Conservation (phyloP, 2,329 filamentous ascomycete species). For the Clarireedia paspali region DNA sequence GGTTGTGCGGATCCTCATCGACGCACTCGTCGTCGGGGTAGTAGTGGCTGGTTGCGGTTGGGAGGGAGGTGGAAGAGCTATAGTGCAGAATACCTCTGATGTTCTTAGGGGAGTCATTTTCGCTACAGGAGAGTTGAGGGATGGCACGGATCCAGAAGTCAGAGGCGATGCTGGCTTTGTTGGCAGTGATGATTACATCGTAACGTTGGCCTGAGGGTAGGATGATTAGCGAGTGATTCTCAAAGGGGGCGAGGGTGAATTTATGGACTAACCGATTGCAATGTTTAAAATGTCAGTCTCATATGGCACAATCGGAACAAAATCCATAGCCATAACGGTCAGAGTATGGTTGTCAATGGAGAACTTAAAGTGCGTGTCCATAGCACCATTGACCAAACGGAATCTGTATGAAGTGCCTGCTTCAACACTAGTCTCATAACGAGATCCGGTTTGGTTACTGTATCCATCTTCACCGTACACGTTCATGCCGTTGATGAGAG, state of each 20-base stretch:
- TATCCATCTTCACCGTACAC: constrained; percentile 8
- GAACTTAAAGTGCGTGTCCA: constrained; percentile 38
- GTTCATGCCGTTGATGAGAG: constrained; percentile 22
- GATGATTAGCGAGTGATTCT: not conserved
- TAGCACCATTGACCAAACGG: constrained; percentile 37
- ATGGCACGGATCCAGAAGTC: constrained; percentile 53
- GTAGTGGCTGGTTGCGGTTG: constrained; percentile 21
- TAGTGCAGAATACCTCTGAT: constrained; percentile 40
- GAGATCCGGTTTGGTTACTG: constrained; percentile 7
- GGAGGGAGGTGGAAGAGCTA: constrained; percentile 34
- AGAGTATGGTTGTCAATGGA: constrained; percentile 42
- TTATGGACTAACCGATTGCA: constrained; percentile 35
- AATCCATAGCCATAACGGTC: constrained; percentile 56
- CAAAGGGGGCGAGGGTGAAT: not conserved
- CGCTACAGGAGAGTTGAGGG: constrained; percentile 45
- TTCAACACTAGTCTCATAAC: constrained; percentile 29
- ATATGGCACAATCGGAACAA: constrained; percentile 31
- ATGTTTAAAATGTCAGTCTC: constrained; percentile 42
- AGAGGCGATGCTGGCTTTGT: constrained; percentile 31
- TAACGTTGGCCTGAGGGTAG: constrained; percentile 33
- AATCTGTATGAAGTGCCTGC: constrained; percentile 36
- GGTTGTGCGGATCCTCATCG: constrained; percentile 23
- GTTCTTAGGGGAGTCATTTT: constrained; percentile 45
- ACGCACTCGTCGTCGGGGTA: constrained; percentile 22
- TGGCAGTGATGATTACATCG: constrained; percentile 37